Base-by-base conservation (phyloP, 306 rosid genomes). In the Gastrolobium bilobum region DNA sequence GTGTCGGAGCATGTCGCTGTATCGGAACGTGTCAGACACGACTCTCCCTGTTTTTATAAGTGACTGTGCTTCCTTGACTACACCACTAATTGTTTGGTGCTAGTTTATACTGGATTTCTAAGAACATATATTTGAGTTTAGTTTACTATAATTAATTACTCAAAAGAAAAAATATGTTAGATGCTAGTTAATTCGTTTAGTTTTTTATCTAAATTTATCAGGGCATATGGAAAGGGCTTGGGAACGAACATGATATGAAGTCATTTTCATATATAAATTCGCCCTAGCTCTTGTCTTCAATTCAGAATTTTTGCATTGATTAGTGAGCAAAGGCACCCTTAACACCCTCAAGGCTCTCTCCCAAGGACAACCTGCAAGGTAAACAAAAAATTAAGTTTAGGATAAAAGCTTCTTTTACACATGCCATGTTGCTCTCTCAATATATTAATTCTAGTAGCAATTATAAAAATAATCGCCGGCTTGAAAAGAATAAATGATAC, bases 301-400 rank as follows among this genome's bases (percentile, higher is more conserved):
- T 20, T 61, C 68, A 46, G 63, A 33, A 54, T 1, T 68, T 56
- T 60, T 31, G 51, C 31, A 58, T 14, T 84, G 71, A 63, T 83
- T 50, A 92, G 37, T 80, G 81, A 54, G 85, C 84, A 75, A 94
- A 92, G 35, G 94, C 71, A 78, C 97, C 96, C 86, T 82, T 94
- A 51, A 94, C 85, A 81, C 88, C 97, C 81, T 88, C 94, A 11
- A 94, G 76, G 85, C 89, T 94, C 90, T 92, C 98, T 50, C 97
- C 98, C 81, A 87, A 10, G 46, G 97, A 94, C 68, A 88, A 61
- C 85, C 98, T 94, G 89, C 91, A 82, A 87, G 38, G 33, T 71
- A 75, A 78, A 78, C 9, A 42, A 20, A 60, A 77, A 26, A 33
- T 43, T 3, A 68, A 14, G 54, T n/a, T 78, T 46, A 76, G 68